Percentiles rank a stretch among this genome's conserved stretches.
phyloP scores from a whole-genome alignment of 208 protist genomes.

The Phytomonas francai region DNA sequence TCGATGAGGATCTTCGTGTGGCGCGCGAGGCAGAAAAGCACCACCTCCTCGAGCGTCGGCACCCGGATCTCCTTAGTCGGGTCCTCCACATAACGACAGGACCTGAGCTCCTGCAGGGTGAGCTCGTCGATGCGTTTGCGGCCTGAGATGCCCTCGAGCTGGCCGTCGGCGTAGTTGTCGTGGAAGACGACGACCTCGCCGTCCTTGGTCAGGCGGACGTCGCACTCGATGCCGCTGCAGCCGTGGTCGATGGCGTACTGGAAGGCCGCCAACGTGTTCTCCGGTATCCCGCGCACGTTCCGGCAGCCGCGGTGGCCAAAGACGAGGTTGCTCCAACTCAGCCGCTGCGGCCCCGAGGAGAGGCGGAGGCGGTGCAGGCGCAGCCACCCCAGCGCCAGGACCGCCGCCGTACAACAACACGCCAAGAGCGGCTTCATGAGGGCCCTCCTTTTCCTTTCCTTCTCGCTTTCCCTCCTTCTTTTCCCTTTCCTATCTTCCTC shows the following conservation, averaged over 20 bases:
- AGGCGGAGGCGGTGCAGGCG: conserved; percentile 65
- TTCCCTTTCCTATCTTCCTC: too few relatives aligned
- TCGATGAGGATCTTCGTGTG: conserved; percentile 83
- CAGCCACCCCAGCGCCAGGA: conserved; percentile 49
- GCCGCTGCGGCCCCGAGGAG: conserved; percentile 57
- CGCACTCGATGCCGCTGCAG: conserved; percentile 68
- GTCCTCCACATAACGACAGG: conserved; percentile 48
- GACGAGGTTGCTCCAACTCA: conserved; percentile 66
- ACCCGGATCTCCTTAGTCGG: conserved; percentile 61
- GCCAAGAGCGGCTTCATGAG: conserved; percentile 6
- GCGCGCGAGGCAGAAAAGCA: conserved; percentile 72
- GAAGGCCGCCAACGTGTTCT: conserved; percentile 87
- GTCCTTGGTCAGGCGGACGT: conserved; percentile 84
- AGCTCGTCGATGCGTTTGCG: conserved; percentile 57
- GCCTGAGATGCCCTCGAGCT: conserved; percentile 32
- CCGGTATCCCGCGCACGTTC: conserved; percentile 49
- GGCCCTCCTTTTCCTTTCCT: too few relatives aligned
- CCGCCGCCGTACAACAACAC: conserved; percentile 12
- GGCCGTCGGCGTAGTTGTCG: conserved; percentile 41
- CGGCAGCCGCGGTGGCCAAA: conserved; percentile 89
- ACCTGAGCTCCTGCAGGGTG: conserved; percentile 67
- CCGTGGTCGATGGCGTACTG: conserved; percentile 71
- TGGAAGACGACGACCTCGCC: conserved; percentile 81
- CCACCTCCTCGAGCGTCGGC: conserved; percentile 79
- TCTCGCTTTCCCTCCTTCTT: too few relatives aligned